Evolutionary conservation across 2,329 filamentous ascomycete genomes (phyloP).

Genomic region (Helotiales sp.): DNA sequence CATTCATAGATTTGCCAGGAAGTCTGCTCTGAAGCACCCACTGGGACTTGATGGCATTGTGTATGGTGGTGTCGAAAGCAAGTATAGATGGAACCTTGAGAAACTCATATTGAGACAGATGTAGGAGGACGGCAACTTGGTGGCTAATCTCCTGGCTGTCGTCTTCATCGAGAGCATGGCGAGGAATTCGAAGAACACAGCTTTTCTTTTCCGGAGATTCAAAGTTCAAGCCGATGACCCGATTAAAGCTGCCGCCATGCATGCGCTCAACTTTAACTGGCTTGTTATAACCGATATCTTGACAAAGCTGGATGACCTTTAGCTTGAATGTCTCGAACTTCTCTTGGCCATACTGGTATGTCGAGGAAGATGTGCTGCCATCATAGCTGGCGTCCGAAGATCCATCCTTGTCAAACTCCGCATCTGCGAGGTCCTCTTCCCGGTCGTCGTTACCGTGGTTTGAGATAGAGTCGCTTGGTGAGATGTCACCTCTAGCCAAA

Average conservation of each 20-base stretch:
- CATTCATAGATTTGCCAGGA: slow-evolving; percentile 9
- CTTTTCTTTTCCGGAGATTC: background rate
- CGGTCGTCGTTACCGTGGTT: background rate
- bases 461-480: background rate
- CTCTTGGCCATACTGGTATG: slow-evolving; percentile 19
- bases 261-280: slow-evolving; percentile 26
- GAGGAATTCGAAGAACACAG: slow-evolving; percentile 30
- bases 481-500: background rate
- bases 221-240: slow-evolving; percentile 28
- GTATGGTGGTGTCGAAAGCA: slow-evolving; percentile 26
- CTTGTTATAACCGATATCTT: slow-evolving; percentile 27
- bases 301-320: slow-evolving; percentile 30
- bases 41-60: slow-evolving; percentile 25
- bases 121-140: slow-evolving; percentile 23
- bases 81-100: slow-evolving; percentile 15
- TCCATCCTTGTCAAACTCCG: too few relatives aligned
- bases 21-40: slow-evolving; percentile 30
- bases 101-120: slow-evolving; percentile 14
- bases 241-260: slow-evolving; percentile 29
- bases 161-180: background rate
- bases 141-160: slow-evolving; percentile 17
- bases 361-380: slow-evolving; percentile 3
- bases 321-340: slow-evolving; percentile 22
- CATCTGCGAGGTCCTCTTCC: background rate
- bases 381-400: background rate